Conservation (phyloP, 495 filamentous ascomycete genomes). For the Podospora conica region DNA sequence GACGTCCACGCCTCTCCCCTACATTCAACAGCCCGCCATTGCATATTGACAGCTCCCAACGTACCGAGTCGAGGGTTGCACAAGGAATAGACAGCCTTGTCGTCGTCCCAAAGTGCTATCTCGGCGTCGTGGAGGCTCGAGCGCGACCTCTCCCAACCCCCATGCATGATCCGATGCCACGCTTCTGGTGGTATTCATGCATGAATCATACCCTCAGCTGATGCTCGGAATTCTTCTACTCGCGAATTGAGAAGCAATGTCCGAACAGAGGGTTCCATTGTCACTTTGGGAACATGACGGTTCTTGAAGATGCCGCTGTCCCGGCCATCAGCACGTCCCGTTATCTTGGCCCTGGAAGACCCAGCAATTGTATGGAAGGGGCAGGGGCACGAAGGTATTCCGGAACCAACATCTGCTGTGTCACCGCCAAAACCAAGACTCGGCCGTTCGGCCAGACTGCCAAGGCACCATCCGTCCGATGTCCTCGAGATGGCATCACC, state of each 20-base stretch:
- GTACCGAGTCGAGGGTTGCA: not conserved
- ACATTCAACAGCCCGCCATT: not conserved
- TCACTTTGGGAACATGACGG: not conserved
- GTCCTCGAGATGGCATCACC: not conserved
- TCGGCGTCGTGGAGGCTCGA: conserved; percentile 2
- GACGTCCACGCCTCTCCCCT: not conserved
- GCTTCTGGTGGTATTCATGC: not conserved
- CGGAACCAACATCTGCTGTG: not conserved
- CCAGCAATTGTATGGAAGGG: not conserved
- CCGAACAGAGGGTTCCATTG: not conserved
- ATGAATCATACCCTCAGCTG: not conserved
- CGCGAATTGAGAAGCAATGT: not conserved
- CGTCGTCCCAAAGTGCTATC: not conserved
- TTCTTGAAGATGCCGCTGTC: not conserved
- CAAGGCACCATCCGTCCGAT: not conserved
- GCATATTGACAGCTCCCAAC: not conserved
- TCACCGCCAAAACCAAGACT: not conserved
- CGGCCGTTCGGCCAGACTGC: not conserved
- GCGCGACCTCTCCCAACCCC: not conserved
- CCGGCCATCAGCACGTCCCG: not conserved
- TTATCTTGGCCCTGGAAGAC: not conserved
- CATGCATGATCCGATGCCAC: not conserved
- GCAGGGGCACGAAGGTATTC: too few species aligned
- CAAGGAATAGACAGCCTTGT: not conserved
- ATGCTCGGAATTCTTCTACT: not conserved